Evolutionary conservation across 2,329 filamentous ascomycete species (phyloP), one percentile per base, ranked within the genome.

Genomic region (Dendryphion nanum): DNA sequence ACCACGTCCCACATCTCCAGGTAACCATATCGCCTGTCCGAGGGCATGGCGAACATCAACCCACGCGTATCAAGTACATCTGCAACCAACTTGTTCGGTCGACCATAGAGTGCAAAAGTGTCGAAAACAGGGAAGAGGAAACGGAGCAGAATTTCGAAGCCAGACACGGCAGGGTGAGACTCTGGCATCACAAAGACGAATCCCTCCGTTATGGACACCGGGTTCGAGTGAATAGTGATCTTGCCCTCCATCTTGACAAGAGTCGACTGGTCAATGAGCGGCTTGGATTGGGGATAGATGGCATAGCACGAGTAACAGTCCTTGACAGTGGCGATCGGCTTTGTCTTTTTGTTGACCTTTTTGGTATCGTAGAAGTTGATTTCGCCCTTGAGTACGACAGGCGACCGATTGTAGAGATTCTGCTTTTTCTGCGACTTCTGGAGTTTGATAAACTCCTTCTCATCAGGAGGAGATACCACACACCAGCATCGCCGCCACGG

Each of bases 161-260:
- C 93, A 38, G 82, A 86, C 10, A 98, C 86, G 14, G 89, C 90
- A n/a, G 91, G 85, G 56, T 88, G 89, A 1, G 85, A 80, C 64
- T 98, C 93, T 4, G 93, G 93, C 90, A 98, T 96, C 51, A 97
- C 83, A 59, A 98, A 98, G 4, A 98, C 88, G 55, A 96, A 96
- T 0, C 93, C 93, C 62, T 98, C 93, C 0, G 85, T 86, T 2
- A 82, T 81, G 0, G 85, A 83, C 17, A 88, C 82, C 6, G 86
- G 83, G 10, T 82, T 79, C 0, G 85, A 84, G 67, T 96, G 89
- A 26, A 96, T 87, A 0, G 86, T 89, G 44, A 98, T 89, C 46
- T 82, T 81, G 7, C 90, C 93, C 68, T 98, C 93, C 18, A 98
- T 78, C 67, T 98, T 98, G 47, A 97, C 78, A 42, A 98, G 71